These are phyloP conservation scores for Delonix regia DNA, from an alignment of 306 rosid genomes.

Conservation along the genomic window DNA sequence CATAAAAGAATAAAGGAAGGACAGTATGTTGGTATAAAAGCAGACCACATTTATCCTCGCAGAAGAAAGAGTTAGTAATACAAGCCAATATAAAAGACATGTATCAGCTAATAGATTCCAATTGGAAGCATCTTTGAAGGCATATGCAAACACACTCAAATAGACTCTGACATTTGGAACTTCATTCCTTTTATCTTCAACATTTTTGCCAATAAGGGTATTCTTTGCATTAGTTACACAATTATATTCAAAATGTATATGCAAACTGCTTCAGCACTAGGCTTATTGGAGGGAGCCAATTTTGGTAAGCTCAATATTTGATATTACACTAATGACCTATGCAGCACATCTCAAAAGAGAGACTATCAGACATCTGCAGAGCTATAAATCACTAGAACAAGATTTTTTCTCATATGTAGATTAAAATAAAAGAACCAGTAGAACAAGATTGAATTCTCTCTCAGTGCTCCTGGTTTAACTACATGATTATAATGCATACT, in stretches of 20 bases:
- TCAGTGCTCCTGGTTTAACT: constrained; percentile 8
- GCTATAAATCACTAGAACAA: background rate
- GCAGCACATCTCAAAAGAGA: constrained; percentile 10
- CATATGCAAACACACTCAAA: background rate
- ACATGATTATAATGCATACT: background rate
- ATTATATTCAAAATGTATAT: background rate
- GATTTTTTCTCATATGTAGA: too few species aligned
- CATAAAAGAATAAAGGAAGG: background rate
- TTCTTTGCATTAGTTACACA: background rate
- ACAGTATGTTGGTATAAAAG: background rate
- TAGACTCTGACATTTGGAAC: background rate
- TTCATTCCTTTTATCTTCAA: constrained; percentile 8
- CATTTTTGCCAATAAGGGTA: background rate
- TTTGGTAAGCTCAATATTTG: constrained; percentile 26
- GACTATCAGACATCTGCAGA: constrained; percentile 11
- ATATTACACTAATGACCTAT: constrained; percentile 9
- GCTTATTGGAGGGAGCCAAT: constrained; percentile 8
- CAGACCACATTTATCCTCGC: background rate
- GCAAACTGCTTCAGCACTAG: constrained; percentile 7
- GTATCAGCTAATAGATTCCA: constrained; percentile 15
- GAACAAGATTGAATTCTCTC: constrained; percentile 20
- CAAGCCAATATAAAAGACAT: constrained; percentile 8
- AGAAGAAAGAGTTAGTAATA: background rate
- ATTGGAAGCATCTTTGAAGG: background rate
- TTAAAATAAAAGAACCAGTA: too few species aligned